Evolutionary conservation across 176 grass and related monocot species (phyloP).

Genomic region (Bromus sterilis): DNA sequence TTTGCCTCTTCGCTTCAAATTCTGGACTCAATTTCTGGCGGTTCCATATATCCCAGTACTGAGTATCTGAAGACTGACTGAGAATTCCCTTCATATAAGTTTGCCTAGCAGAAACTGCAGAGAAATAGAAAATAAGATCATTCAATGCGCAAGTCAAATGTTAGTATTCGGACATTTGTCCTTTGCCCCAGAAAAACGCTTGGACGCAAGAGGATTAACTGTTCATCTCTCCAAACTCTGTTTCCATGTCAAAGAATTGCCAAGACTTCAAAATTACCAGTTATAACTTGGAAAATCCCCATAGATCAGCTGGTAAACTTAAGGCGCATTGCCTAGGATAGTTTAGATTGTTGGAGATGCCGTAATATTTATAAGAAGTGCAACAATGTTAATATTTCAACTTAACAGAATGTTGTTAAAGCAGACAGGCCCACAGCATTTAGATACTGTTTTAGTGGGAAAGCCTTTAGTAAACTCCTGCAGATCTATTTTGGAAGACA

Average conservation of each 20-base stretch:
- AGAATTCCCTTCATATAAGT: slow-evolving; percentile 90
- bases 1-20: slow-evolving; percentile 83
- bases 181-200: neutral
- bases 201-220: neutral
- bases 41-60: slow-evolving; percentile 96
- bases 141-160: neutral
- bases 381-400: neutral
- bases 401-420: neutral
- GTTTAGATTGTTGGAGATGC: neutral
- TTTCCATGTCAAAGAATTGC: neutral
- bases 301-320: neutral
- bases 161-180: neutral
- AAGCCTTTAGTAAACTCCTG: neutral
- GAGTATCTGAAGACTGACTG: slow-evolving; percentile 70
- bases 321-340: neutral
- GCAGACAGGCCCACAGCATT: neutral
- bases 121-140: slow-evolving; percentile 25
- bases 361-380: neutral
- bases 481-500: neutral
- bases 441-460: neutral
- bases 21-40: slow-evolving; percentile 86
- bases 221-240: neutral
- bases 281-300: neutral
- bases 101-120: slow-evolving; percentile 83
- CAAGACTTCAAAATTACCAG: neutral